phyloP scores from a whole-genome alignment of 768 basidiomycete genomes.

The Hericium alpestre region DNA sequence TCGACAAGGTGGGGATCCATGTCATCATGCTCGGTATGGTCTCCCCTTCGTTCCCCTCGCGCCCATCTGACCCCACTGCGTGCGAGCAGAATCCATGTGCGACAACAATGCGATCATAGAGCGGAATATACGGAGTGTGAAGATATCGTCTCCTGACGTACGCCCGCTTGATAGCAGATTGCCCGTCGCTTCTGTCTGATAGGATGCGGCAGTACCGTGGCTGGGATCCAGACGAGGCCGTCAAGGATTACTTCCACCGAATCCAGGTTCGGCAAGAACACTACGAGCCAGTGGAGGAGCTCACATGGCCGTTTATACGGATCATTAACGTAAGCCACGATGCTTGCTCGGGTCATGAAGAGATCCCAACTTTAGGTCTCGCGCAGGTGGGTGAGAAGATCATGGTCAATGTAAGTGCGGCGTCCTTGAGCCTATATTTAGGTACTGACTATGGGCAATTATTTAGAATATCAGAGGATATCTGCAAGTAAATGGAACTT shows the following conservation, averaged over 20 bases:
- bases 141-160: slow-evolving; percentile 97
- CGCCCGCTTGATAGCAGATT: slow-evolving; percentile 20
- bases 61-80: slow-evolving; percentile 1
- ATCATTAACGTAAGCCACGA: slow-evolving; percentile 67
- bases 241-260: slow-evolving; percentile 84
- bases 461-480: slow-evolving; percentile 77
- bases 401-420: slow-evolving; percentile 72
- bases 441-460: neutral
- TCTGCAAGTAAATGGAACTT: slow-evolving; percentile 47
- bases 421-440: neutral
- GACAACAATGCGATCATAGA: slow-evolving; percentile 90
- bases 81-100: slow-evolving; percentile 68
- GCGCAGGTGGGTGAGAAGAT: slow-evolving; percentile 87
- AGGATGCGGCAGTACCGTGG: slow-evolving; percentile 57
- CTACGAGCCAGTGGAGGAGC: slow-evolving; percentile 88
- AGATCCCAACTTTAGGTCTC: neutral
- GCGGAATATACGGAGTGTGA: slow-evolving; percentile 89
- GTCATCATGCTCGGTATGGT: slow-evolving; percentile 80
- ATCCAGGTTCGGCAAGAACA: slow-evolving; percentile 78
- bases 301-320: slow-evolving; percentile 86
- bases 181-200: neutral
- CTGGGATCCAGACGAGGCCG: slow-evolving; percentile 88
- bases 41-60: neutral
- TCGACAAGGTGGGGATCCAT: slow-evolving; percentile 79
- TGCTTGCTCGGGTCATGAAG: neutral